These are phyloP conservation scores for Colletotrichum chrysophilum DNA, from an alignment of 2,329 filamentous ascomycete species.

Conservation along the genomic window DNA sequence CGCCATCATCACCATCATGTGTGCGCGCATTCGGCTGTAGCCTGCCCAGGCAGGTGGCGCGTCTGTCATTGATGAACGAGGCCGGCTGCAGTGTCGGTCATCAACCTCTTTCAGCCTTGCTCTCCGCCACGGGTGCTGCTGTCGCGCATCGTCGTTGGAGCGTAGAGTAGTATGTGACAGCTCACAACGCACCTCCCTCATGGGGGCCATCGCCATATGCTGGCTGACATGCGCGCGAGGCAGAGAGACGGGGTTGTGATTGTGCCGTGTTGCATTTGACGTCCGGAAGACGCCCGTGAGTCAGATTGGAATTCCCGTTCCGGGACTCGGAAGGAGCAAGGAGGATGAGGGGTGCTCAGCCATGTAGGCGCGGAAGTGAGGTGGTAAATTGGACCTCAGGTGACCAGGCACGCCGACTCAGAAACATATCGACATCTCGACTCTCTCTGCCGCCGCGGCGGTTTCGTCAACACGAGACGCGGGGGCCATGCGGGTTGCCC, in stretches of 20 bases:
- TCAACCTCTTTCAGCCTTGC: neutral
- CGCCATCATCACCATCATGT: neutral
- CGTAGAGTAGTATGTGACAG: conserved; percentile 6
- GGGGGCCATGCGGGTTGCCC: conserved; percentile 9
- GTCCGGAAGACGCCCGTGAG: neutral
- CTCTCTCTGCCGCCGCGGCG: neutral
- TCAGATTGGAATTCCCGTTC: neutral
- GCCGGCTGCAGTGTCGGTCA: conserved; percentile 2
- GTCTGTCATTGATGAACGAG: neutral
- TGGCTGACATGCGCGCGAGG: conserved; percentile 13
- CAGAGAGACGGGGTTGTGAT: neutral
- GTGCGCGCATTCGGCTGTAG: neutral
- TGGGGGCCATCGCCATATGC: neutral
- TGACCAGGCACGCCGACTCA: neutral
- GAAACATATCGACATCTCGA: neutral
- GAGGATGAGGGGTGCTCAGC: neutral
- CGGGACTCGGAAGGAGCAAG: neutral
- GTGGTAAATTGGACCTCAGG: neutral
- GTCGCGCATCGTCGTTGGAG: neutral
- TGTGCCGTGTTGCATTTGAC: neutral
- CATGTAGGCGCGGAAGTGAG: neutral
- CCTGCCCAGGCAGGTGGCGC: neutral
- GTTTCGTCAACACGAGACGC: conserved; percentile 17
- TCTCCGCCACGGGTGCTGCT: neutral
- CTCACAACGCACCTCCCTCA: conserved; percentile 3